Evolutionary conservation across 2,329 filamentous ascomycete species (phyloP).

Genomic region (Ophiocordyceps camponoti-saundersi): DNA sequence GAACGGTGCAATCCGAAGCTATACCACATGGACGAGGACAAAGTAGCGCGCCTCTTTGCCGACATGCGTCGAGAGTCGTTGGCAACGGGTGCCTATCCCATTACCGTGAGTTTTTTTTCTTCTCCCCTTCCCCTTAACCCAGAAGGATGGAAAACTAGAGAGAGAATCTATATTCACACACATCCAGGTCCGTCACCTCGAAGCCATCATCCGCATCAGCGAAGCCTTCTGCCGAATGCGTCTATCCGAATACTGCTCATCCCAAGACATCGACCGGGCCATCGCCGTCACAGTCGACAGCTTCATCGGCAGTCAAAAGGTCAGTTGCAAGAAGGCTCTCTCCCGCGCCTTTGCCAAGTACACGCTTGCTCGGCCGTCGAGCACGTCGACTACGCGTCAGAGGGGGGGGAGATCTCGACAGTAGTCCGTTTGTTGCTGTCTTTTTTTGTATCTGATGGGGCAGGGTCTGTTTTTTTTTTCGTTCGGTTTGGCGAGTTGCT

Average conservation of each 20-base stretch:
- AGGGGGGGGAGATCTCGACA: neutral
- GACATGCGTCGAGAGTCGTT: constrained; percentile 91
- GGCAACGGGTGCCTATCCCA: constrained; percentile 91
- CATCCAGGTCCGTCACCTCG: constrained; percentile 74
- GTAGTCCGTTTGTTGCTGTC: no score
- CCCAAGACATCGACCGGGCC: constrained; percentile 85
- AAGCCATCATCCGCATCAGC: constrained; percentile 91
- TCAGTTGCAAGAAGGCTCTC: constrained; percentile 93
- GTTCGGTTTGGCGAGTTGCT: no score
- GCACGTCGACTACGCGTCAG: neutral
- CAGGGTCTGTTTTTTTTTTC: no score
- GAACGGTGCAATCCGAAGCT: constrained; percentile 83
- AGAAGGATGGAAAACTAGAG: no score
- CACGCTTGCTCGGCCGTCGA: constrained; percentile 38
- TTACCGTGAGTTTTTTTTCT: constrained; percentile 53
- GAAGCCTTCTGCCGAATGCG: constrained; percentile 97
- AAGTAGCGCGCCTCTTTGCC: constrained; percentile 81
- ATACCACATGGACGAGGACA: constrained; percentile 96
- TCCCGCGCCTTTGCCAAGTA: constrained; percentile 95
- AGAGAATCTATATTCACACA: neutral
- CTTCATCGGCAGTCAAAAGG: constrained; percentile 91
- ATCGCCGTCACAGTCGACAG: constrained; percentile 94
- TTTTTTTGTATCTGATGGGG: no score
- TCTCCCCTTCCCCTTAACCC: neutral
- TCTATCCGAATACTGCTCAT: constrained; percentile 83